phyloP scores from a whole-genome alignment of 768 basidiomycete genomes.

The Psilocybe tampanensis region DNA sequence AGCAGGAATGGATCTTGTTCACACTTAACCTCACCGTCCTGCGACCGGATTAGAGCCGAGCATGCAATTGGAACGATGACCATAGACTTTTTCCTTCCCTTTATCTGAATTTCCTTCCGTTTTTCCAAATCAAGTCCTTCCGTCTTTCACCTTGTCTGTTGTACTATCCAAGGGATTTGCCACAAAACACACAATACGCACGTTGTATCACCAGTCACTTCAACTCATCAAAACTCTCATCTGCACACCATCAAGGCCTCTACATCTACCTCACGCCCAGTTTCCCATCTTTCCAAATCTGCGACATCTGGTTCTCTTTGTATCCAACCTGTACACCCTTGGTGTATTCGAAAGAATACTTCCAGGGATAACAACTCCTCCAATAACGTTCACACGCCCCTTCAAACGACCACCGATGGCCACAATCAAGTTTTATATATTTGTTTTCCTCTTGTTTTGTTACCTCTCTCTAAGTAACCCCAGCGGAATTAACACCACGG shows the following conservation, averaged over 20 bases:
- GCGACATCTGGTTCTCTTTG: not conserved
- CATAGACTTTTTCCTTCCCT: conserved; percentile 14
- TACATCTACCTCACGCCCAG: conserved; percentile 4
- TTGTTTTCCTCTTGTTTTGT: conserved; percentile 9
- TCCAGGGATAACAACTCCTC: not conserved
- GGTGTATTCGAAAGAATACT: not conserved
- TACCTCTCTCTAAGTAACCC: conserved; percentile 7
- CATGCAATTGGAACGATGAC: conserved; percentile 11
- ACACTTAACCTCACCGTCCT: conserved; percentile 29
- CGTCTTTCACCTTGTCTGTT: conserved; percentile 31
- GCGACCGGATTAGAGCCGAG: not conserved
- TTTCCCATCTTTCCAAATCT: not conserved
- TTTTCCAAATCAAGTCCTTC: conserved; percentile 15
- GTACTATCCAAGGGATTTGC: conserved; percentile 42
- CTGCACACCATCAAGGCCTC: conserved; percentile 1
- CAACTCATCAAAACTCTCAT: conserved; percentile 14
- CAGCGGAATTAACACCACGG: not conserved
- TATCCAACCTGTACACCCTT: not conserved
- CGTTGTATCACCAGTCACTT: conserved; percentile 43
- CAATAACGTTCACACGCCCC: not conserved
- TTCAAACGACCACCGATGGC: conserved; percentile 4
- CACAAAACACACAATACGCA: conserved; percentile 26
- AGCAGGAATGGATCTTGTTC: conserved; percentile 48
- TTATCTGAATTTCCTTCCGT: conserved; percentile 5
- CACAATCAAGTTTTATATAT: conserved; percentile 6